Evolutionary conservation across 2,329 filamentous ascomycete genomes (phyloP).

Genomic region (Apiospora sp.): DNA sequence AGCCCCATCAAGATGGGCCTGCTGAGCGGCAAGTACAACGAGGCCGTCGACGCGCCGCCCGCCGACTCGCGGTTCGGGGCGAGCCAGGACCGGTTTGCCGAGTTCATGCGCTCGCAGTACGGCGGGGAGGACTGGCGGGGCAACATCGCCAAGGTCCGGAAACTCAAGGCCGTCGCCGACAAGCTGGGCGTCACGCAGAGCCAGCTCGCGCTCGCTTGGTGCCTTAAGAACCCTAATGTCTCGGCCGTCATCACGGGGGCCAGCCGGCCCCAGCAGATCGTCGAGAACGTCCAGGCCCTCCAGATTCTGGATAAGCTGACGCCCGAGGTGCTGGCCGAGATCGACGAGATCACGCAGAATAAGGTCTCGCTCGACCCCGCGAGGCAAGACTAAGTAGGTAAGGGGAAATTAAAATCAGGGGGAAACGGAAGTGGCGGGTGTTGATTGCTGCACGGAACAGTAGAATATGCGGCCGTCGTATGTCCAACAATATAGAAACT

Average conservation of each 20-base stretch:
- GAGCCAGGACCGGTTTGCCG: constrained; percentile 60
- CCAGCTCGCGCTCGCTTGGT: constrained; percentile 68
- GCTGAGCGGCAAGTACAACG: constrained; percentile 72
- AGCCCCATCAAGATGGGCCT: constrained; percentile 68
- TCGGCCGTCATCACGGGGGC: constrained; percentile 69
- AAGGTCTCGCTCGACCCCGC: constrained; percentile 45
- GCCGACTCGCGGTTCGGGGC: constrained; percentile 38
- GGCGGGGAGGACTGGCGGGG: constrained; percentile 61
- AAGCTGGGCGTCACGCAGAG: constrained; percentile 66
- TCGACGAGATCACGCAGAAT: constrained; percentile 66
- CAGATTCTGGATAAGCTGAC: constrained; percentile 63
- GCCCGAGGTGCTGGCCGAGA: constrained; percentile 64
- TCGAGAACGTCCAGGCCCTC: constrained; percentile 65
- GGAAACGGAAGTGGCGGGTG: too few relatives aligned
- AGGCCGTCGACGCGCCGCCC: constrained; percentile 65
- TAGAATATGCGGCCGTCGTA: neutral
- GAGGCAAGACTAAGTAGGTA: constrained; percentile 24
- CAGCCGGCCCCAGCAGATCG: constrained; percentile 64
- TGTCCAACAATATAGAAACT: neutral
- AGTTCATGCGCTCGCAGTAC: constrained; percentile 61
- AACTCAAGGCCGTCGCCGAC: constrained; percentile 69
- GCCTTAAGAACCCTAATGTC: constrained; percentile 67
- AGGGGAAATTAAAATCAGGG: neutral
- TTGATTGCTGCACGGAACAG: neutral
- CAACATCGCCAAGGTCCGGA: constrained; percentile 66